A percentile compares a stretch with the other conserved stretches of the same genome.
Conservation (phyloP, 192 early-diverging fungal genomes). For the Backusella parvicylindrica region DNA sequence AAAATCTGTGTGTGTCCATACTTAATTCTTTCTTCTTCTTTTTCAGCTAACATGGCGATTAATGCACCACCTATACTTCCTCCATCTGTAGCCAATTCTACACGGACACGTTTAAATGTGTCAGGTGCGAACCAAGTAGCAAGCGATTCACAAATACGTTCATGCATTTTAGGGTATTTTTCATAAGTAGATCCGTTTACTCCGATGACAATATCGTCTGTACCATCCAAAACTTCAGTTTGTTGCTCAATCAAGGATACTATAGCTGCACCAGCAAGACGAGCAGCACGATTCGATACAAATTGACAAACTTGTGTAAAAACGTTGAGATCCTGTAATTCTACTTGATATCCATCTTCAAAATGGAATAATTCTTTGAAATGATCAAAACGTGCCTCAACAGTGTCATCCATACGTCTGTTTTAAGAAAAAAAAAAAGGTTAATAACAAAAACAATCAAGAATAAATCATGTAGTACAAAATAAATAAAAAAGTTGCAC, state of each 20-base stretch:
- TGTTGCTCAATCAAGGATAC: slow-evolving; percentile 49
- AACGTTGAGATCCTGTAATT: slow-evolving; percentile 59
- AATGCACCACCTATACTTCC: slow-evolving; percentile 75
- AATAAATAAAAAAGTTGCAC: background rate
- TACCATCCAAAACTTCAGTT: slow-evolving; percentile 10
- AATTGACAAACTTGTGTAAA: slow-evolving; percentile 66
- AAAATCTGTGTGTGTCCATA: background rate
- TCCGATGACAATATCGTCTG: slow-evolving; percentile 69
- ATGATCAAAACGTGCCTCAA: slow-evolving; percentile 36
- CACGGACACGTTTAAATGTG: slow-evolving; percentile 61
- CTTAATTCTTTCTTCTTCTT: slow-evolving; percentile 9
- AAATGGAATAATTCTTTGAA: slow-evolving; percentile 5
- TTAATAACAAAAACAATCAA: slow-evolving; percentile 37
- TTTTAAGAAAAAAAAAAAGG: slow-evolving; percentile 65
- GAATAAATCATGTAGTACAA: background rate
- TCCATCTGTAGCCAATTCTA: slow-evolving; percentile 73
- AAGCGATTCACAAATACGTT: slow-evolving; percentile 71
- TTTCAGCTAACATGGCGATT: slow-evolving; percentile 52
- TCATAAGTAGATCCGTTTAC: slow-evolving; percentile 92
- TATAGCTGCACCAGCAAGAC: slow-evolving; percentile 68
- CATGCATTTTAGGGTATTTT: slow-evolving; percentile 81
- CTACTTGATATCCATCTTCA: slow-evolving; percentile 41
- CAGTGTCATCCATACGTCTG: slow-evolving; percentile 50
- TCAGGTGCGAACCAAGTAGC: slow-evolving; percentile 70
- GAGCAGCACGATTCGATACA: slow-evolving; percentile 82